Evolutionary conservation across 148 eudicot species (phyloP), one percentile per base, ranked within the genome.

Genomic region (Simmondsia chinensis): DNA sequence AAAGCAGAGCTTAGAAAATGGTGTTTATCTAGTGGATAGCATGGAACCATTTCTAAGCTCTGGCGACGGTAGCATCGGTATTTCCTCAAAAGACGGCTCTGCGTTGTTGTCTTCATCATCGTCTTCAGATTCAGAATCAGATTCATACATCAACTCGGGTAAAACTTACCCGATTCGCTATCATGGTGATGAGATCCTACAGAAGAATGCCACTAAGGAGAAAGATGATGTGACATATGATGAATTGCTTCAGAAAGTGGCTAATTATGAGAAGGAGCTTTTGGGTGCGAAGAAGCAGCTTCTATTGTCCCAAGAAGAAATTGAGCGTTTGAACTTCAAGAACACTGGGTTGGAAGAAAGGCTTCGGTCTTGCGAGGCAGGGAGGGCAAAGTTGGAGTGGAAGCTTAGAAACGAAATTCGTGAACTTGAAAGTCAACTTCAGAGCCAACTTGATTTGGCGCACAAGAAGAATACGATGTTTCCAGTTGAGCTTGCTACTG

Each of bases 91-190:
- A 52, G 83, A 57, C 53, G 63, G 64, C 2, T 79, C 83, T 64
- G 75, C 71, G 16, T 46, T 64, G 33, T 72, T 72, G 36, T 58
- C 71, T 3, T 50, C 64, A 3, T 38, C 64, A 35, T 71, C 81
- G 15, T 75, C 79, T 21, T 76, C 93, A 28, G 95, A 79, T 52
- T 82, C 94, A 28, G 95, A 86, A 60, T 68, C 76, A 6, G 94
- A 72, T 41, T 59, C 79, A 26, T 73, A 41, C 22, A 42, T 48
- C 28, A 49, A 66, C 36, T 59, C 70, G 39, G 40, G 38, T 8
- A 43, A 73, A 43, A 71, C 56, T 32, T 45, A 53, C 32, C 34
- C 59, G 15, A 38, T 21, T 9, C 49, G 59, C 29, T 50, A 53
- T 33, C 60, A 62, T 30, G 51, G 43, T 28, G 61, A 55, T 35